These are phyloP conservation scores for Rosa persica DNA, from an alignment of 306 rosid species.

Conservation along the genomic window DNA sequence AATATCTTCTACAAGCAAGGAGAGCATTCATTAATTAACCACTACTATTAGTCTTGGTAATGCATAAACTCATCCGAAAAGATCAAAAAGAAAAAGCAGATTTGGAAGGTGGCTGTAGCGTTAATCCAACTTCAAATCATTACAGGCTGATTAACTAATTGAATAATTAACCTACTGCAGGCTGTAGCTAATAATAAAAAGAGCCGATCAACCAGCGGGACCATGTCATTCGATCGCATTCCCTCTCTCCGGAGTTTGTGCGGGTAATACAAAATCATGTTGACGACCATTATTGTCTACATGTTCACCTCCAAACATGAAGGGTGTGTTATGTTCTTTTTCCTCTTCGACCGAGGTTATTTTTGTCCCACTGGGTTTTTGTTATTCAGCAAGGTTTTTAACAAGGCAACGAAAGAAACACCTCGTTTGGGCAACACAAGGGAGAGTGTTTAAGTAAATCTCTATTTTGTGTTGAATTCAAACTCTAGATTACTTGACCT, in stretches of 20 bases:
- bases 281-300: no score
- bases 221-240: not conserved
- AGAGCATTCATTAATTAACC: not conserved
- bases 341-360: no score
- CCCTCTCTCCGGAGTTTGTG: not conserved
- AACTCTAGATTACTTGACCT: no score
- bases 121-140: constrained; percentile 26
- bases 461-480: no score
- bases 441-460: no score
- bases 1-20: not conserved
- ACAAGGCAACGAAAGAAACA: no score
- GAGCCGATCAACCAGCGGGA: not conserved
- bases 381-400: no score
- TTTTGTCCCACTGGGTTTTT: no score
- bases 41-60: not conserved
- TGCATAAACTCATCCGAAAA: not conserved
- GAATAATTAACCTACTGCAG: not conserved
- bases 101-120: constrained; percentile 7
- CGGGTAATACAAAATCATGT: no score
- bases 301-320: no score
- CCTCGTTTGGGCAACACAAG: no score
- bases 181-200: not conserved
- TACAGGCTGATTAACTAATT: not conserved
- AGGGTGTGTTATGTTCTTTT: no score
- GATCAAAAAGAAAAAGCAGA: not conserved